Conservation (phyloP, 1,139 yeast genomes). For the Debaryomyces udenii region DNA sequence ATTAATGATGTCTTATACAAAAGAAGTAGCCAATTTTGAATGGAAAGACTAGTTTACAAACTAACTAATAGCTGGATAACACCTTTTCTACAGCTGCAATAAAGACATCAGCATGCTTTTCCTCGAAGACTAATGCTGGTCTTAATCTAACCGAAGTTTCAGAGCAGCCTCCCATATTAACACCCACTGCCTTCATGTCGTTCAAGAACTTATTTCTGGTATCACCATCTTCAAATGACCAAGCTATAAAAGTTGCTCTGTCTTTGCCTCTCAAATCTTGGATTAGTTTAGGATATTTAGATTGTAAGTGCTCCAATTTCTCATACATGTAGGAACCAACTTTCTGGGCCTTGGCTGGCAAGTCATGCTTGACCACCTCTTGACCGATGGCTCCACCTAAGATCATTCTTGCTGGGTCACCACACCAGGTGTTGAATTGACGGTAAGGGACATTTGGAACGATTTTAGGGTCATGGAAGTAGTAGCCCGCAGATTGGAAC, state of each 20-base stretch:
- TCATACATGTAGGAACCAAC: constrained; percentile 67
- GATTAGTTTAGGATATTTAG: constrained; percentile 54
- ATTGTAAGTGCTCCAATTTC: constrained; percentile 53
- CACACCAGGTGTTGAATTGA: constrained; percentile 92
- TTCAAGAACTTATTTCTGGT: constrained; percentile 61
- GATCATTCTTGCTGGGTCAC: constrained; percentile 80
- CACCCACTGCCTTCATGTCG: constrained; percentile 61
- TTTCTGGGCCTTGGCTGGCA: constrained; percentile 54
- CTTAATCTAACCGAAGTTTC: constrained; percentile 73
- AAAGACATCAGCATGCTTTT: constrained; percentile 73
- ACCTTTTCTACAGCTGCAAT: constrained; percentile 53
- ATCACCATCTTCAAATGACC: constrained; percentile 59
- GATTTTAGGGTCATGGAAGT: constrained; percentile 68
- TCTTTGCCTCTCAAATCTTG: constrained; percentile 70
- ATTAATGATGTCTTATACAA: too few relatives aligned
- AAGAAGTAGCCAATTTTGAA: too few relatives aligned
- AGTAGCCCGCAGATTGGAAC: constrained; percentile 86
- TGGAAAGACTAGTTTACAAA: neutral
- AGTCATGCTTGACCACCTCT: constrained; percentile 62
- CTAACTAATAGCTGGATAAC: constrained; percentile 36
- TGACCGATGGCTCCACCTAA: constrained; percentile 70
- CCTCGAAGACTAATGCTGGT: constrained; percentile 74
- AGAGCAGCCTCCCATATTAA: constrained; percentile 84
- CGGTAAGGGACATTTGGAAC: constrained; percentile 75
- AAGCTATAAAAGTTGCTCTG: constrained; percentile 78